These are phyloP conservation scores for Paramecium sonneborni DNA, from an alignment of 73 alveolate genomes.

Conservation along the genomic window DNA sequence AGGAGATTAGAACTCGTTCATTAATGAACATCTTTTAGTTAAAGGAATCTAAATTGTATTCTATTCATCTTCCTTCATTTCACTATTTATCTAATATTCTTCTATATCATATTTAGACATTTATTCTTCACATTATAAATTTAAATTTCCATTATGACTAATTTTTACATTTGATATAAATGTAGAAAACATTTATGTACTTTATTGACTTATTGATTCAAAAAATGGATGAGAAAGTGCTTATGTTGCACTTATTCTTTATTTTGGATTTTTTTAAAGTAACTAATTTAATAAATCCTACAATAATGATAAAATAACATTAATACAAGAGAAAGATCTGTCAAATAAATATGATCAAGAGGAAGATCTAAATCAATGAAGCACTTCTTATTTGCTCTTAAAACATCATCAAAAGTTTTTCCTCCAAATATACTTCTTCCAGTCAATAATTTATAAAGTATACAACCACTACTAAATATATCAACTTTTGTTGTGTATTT, in stretches of 20 bases:
- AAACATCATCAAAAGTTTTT: conserved; percentile 45
- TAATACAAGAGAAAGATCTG: background rate
- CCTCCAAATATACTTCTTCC: conserved; percentile 62
- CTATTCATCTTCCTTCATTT: background rate
- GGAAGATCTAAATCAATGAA: background rate
- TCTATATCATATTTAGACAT: background rate
- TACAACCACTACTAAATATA: conserved; percentile 60
- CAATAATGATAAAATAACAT: background rate
- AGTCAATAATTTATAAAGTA: conserved; percentile 63
- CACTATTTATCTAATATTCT: background rate
- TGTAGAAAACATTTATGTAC: background rate
- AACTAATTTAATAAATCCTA: conserved; percentile 25
- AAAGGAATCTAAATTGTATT: background rate
- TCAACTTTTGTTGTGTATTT: conserved; percentile 49
- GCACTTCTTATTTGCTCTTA: conserved; percentile 11
- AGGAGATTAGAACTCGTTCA: background rate
- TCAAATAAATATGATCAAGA: conserved; percentile 7
- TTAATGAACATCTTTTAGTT: background rate
- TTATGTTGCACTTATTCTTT: conserved; percentile 51
- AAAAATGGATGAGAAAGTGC: conserved; percentile 64
- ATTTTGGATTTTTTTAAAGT: background rate
- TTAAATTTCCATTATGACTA: background rate
- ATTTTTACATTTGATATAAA: background rate
- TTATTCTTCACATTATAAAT: conserved; percentile 1
- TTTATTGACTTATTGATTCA: background rate